Evolutionary conservation across 2,329 filamentous ascomycete genomes (phyloP).

Genomic region (Dactylellina sp.): DNA sequence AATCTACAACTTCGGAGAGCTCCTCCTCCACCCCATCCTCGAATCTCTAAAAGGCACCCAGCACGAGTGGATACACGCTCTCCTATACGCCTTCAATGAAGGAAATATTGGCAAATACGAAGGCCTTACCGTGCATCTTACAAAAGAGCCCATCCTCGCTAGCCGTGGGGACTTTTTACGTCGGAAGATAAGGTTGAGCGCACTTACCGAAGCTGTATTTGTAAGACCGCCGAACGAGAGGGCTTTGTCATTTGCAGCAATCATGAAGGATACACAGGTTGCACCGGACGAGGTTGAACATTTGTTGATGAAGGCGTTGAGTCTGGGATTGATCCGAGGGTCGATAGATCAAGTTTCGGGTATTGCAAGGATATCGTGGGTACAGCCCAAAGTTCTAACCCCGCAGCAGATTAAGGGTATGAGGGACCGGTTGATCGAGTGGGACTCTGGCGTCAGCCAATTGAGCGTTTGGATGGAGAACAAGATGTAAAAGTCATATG

Average conservation of each 20-base stretch:
- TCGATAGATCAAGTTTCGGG: conserved; percentile 97
- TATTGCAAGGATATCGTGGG: conserved; percentile 96
- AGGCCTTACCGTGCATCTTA: conserved; percentile 81
- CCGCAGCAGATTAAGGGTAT: conserved; percentile 95
- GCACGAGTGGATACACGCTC: conserved; percentile 88
- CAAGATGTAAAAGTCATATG: conserved; percentile 53
- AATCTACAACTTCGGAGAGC: conserved; percentile 99
- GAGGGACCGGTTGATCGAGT: conserved; percentile 87
- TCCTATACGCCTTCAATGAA: conserved; percentile 98
- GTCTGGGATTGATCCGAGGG: conserved; percentile 86
- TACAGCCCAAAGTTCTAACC: conserved; percentile 97
- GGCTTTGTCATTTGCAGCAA: conserved; percentile 89
- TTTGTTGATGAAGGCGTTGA: conserved; percentile 98
- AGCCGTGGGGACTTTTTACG: conserved; percentile 86
- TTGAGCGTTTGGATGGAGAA: conserved; percentile 66
- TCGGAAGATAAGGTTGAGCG: conserved; percentile 97
- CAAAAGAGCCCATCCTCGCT: conserved; percentile 80
- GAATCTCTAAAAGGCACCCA: conserved; percentile 81
- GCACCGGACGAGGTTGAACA: conserved; percentile 93
- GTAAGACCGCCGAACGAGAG: conserved; percentile 94
- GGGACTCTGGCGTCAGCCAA: conserved; percentile 95
- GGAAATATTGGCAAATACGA: conserved; percentile 92
- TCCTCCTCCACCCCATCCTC: conserved; percentile 96
- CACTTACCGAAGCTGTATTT: conserved; percentile 95
- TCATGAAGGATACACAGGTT: conserved; percentile 92